Base-by-base conservation (phyloP, 2,329 filamentous ascomycete species). In the Fusarium duplospermum region DNA sequence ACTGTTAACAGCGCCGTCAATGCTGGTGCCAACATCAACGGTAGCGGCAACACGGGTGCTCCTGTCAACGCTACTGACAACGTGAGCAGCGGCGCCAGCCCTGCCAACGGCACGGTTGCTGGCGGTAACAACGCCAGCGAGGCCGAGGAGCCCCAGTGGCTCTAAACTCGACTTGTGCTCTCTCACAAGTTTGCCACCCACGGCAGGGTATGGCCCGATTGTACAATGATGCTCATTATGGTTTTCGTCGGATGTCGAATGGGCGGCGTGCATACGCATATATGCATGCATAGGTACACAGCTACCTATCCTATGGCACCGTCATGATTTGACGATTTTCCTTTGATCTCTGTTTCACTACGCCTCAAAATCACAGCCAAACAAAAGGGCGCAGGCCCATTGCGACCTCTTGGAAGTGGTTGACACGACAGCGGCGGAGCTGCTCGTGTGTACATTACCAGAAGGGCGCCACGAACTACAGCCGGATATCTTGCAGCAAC, bases 291-390 rank as follows among this genome's bases (percentile, higher is more conserved):
- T 78, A 77, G 16, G 3, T 38, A 22, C 40, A 22, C 40, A 8
- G 40, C 79, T 76, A 76, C 77, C 81, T 71, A 82, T 79, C 77
- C 81, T 71, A 82, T 79, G 82, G 83, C 70, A 79, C 79, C 78
- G 77, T 77, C 79, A 85, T 79, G 82, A 85, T 74, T 80, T 84
- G 79, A 85, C 79, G 83, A 85, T 78, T 83, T 80, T 81, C 79
- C 75, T 81, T 81, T 73, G 78, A 77, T 77, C 72, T 79, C 76
- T 82, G 80, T 82, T 80, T 79, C 76, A 79, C 74, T 78, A 80
- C 69, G 74, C 69, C 75, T 64, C 70, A 73, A 71, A 76, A 75
- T 64, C 73, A 75, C 66, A 70, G 72, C 67, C 71, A 74, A 69
- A 73, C 71, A 74, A 69, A 73, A 60, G 77, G 78, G 71, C 67